These are phyloP conservation scores for Cyclotella cryptica DNA, from an alignment of 108 stramenopile species.

Conservation along the genomic window DNA sequence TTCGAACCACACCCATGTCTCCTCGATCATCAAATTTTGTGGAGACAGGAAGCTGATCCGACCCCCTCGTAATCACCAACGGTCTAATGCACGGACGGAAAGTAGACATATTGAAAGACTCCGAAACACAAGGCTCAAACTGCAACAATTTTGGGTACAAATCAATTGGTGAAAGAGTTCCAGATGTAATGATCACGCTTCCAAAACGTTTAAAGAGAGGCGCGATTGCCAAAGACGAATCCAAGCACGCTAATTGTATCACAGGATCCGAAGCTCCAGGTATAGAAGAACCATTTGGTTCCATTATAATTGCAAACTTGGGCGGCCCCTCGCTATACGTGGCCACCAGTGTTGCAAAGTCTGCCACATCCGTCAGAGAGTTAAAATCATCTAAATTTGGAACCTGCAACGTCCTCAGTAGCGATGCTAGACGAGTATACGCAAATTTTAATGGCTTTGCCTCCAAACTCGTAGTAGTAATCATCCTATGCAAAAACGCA, in stretches of 20 bases:
- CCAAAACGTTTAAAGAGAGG: constrained; percentile 97
- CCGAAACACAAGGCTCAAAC: constrained; percentile 95
- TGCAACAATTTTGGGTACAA: constrained; percentile 98
- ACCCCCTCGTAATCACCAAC: constrained; percentile 95
- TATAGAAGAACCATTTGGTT: constrained; percentile 89
- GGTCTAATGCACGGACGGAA: constrained; percentile 98
- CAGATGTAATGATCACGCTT: constrained; percentile 97
- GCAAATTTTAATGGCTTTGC: constrained; percentile 95
- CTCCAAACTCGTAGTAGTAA: constrained; percentile 91
- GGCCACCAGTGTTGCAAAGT: constrained; percentile 94
- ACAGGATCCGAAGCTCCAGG: constrained; percentile 86
- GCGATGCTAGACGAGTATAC: constrained; percentile 91
- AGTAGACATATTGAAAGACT: constrained; percentile 97
- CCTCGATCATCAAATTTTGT: constrained; percentile 91
- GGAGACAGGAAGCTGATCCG: constrained; percentile 90
- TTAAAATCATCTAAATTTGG: constrained; percentile 93
- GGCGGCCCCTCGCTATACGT: constrained; percentile 95
- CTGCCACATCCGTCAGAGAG: constrained; percentile 94
- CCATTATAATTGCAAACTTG: constrained; percentile 96
- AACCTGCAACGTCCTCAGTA: constrained; percentile 90
- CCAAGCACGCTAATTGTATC: constrained; percentile 95
- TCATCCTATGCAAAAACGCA: constrained; percentile 94
- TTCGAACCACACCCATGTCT: constrained; percentile 92
- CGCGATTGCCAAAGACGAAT: constrained; percentile 97
- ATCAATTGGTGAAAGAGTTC: constrained; percentile 98